Evolutionary conservation across 371 early-diverging fungal species (phyloP).

Genomic region (Syncephalis fuscata): DNA sequence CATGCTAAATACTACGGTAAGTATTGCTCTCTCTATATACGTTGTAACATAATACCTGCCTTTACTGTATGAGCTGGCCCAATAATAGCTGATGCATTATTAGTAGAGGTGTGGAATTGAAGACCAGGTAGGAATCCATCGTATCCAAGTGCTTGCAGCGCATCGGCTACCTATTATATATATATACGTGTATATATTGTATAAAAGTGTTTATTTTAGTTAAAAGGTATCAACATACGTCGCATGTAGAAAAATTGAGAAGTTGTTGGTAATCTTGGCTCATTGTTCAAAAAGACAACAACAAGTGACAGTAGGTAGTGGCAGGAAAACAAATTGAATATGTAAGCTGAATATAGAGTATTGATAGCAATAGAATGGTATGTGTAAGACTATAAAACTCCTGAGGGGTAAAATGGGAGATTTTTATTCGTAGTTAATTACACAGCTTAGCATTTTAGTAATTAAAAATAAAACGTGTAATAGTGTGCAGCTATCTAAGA

Average conservation of each 20-base stretch:
- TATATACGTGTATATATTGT: background rate
- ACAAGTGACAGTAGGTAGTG: too few species aligned
- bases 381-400: too few species aligned
- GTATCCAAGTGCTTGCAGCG: conserved; percentile 39
- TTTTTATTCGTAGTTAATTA: too few species aligned
- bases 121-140: conserved; percentile 53
- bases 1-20: conserved; percentile 18
- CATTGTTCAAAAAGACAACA: too few species aligned
- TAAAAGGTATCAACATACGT: background rate
- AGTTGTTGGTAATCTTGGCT: conserved; percentile 2
- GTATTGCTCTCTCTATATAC: background rate
- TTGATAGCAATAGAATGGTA: too few species aligned
- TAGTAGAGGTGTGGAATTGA: conserved; percentile 40
- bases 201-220: background rate
- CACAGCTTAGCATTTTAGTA: too few species aligned
- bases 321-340: too few species aligned
- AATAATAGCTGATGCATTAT: conserved; percentile 34
- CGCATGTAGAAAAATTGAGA: background rate
- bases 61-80: conserved; percentile 67
- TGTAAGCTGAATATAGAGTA: too few species aligned
- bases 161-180: conserved; percentile 45
- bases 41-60: conserved; percentile 11
- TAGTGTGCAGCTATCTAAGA: too few species aligned
- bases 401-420: too few species aligned
- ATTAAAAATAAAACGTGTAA: too few species aligned